These are phyloP conservation scores for Thyridium curvatum DNA, from an alignment of 2,329 filamentous ascomycete species.

Conservation along the genomic window DNA sequence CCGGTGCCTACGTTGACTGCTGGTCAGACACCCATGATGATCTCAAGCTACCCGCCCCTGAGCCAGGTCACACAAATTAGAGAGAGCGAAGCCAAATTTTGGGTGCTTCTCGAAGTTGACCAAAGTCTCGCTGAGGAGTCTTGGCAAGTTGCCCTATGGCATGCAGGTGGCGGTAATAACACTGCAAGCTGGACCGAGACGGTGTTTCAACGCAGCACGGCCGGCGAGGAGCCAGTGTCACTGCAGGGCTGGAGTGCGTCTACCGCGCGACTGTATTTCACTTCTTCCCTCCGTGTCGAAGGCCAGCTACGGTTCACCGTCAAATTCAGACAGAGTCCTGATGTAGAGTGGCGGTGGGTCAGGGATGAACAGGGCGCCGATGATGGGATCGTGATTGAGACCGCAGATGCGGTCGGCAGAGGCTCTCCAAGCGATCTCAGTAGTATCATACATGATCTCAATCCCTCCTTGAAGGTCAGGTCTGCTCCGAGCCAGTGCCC, in stretches of 20 bases:
- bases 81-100: constrained; percentile 48
- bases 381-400: constrained; percentile 58
- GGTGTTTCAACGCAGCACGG: constrained; percentile 20
- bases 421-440: constrained; percentile 33
- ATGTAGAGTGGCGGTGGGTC: constrained; percentile 63
- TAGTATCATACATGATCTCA: constrained; percentile 52
- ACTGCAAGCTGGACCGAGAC: constrained; percentile 49
- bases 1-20: constrained; percentile 12
- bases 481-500: constrained; percentile 59
- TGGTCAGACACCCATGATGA: constrained; percentile 14
- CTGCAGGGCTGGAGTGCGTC: constrained; percentile 36
- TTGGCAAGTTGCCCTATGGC: constrained; percentile 75
- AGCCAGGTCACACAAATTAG: constrained; percentile 64
- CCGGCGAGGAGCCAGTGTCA: constrained; percentile 33
- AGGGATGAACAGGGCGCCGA: constrained; percentile 55
- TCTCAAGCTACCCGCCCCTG: constrained; percentile 61
- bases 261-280: constrained; percentile 46
- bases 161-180: constrained; percentile 41
- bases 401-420: constrained; percentile 20
- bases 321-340: constrained; percentile 52
- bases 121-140: constrained; percentile 42
- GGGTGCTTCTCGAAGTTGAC: constrained; percentile 63
- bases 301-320: constrained; percentile 59
- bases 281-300: constrained; percentile 38
- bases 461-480: constrained; percentile 46